Evolutionary conservation across 257 asterid species (phyloP), one percentile per base, ranked within the genome.

Genomic region (Marsdenia floribunda): DNA sequence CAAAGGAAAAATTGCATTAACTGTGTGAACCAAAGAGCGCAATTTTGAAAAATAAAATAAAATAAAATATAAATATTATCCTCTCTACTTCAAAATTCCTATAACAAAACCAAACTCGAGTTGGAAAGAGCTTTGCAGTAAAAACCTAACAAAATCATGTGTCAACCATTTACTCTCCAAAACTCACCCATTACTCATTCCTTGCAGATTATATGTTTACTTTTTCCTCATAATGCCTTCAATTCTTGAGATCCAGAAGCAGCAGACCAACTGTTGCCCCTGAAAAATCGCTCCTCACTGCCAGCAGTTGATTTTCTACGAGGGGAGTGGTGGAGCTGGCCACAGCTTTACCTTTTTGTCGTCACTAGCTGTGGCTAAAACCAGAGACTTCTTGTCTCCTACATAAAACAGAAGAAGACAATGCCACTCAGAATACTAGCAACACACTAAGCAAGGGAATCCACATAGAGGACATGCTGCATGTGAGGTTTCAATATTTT

Each of bases 271-370:
- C 1, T 14, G 10, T 66, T 29, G 47, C 46, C 40, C 38, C 13
- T 37, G 52, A 57, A 58, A 70, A 59, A 58, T 54, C 35, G 70
- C 65, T 15, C 33, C 21, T 9, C 11, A 37, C 12, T n/a, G 49
- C 52, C 68, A 60, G 29, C 11, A 15, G 55, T 47, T 26, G 40
- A 72, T 42, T n/a, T 18, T 35, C 42, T 57, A 66, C 11, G 90
- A 71, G 46, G 78, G 55, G 54, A 71, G 80, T 10, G 77, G 71
- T 64, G 98, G 98, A 61, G 97, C 88, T 37, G 89, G 89, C 99
- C 99, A 94, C 64, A 92, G 83, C 89, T 94, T 94, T 77, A 92
- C 97, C 78, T 94, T 94, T 93, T 90, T 94, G 88, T 92, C 97
- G 1, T 67, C 75, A 84, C 99, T 87, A 82, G 97, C 76, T 8